A percentile compares a stretch with the other conserved stretches of the same genome.
Conservation (phyloP, 2,329 filamentous ascomycete genomes). For the Thelonectria olida region DNA sequence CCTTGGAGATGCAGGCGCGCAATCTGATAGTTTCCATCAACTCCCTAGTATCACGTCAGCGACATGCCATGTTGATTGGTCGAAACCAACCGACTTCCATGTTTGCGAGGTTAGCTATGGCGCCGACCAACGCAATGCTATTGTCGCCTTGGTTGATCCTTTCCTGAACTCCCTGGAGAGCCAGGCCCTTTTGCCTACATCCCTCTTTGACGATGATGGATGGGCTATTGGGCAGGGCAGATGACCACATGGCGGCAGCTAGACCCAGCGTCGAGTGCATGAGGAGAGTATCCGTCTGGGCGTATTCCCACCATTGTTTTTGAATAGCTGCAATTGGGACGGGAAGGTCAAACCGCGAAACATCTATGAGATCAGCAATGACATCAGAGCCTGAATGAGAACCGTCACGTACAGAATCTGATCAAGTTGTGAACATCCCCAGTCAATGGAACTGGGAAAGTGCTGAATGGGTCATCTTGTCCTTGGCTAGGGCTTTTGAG, state of each 20-base stretch:
- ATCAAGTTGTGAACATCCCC: slow-evolving; percentile 20
- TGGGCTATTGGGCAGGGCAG: slow-evolving; percentile 6
- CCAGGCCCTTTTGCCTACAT: slow-evolving; percentile 18
- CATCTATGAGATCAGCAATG: slow-evolving; percentile 6
- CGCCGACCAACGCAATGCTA: slow-evolving; percentile 16
- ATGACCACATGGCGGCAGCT: slow-evolving; percentile 19
- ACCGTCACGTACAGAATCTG: slow-evolving; percentile 24
- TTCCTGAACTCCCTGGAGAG: slow-evolving; percentile 18
- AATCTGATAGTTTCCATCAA: slow-evolving; percentile 19
- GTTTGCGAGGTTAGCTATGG: slow-evolving; percentile 28
- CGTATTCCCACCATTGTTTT: slow-evolving; percentile 29
- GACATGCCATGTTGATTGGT: not conserved
- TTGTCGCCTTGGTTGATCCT: slow-evolving; percentile 6
- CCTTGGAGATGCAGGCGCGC: slow-evolving; percentile 25
- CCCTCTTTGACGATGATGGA: slow-evolving; percentile 12
- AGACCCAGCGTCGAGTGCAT: slow-evolving; percentile 29
- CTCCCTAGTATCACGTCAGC: slow-evolving; percentile 4
- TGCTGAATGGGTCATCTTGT: slow-evolving; percentile 21
- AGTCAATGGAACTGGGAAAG: slow-evolving; percentile 21
- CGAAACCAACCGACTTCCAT: slow-evolving; percentile 10
- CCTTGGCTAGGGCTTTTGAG: slow-evolving; percentile 17
- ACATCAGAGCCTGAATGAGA: not conserved
- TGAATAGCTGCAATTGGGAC: slow-evolving; percentile 22
- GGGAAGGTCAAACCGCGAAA: slow-evolving; percentile 26
- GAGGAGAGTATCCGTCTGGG: slow-evolving; percentile 24